These are phyloP conservation scores for Fusarium neocosmosporiellum DNA, from an alignment of 2,329 filamentous ascomycete species.

Conservation along the genomic window DNA sequence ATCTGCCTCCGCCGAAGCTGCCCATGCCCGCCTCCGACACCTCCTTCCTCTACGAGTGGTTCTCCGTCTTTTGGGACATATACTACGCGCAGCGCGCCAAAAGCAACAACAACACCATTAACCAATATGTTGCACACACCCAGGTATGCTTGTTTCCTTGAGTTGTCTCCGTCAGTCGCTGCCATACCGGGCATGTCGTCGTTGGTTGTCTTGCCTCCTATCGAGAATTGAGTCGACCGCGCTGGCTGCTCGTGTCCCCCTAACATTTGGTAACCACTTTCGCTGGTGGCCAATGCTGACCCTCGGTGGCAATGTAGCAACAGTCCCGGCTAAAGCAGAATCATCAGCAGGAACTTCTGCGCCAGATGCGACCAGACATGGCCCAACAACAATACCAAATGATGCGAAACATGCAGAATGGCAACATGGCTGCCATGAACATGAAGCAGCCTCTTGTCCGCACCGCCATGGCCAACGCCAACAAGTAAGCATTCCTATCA, in stretches of 20 bases:
- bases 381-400: conserved; percentile 68
- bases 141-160: conserved; percentile 63
- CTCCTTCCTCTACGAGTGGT: conserved; percentile 97
- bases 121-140: conserved; percentile 83
- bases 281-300: conserved; percentile 36
- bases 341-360: conserved; percentile 80
- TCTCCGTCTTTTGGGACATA: conserved; percentile 97
- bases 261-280: conserved; percentile 38
- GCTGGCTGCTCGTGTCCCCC: conserved; percentile 21
- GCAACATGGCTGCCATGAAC: conserved; percentile 64
- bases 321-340: conserved; percentile 80
- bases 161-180: conserved; percentile 11
- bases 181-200: conserved; percentile 20
- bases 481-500: conserved; percentile 65
- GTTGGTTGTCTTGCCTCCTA: conserved; percentile 3
- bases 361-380: conserved; percentile 74
- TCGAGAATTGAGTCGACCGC: not conserved
- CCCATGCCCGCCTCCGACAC: conserved; percentile 73
- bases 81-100: conserved; percentile 84
- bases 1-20: conserved; percentile 80
- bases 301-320: conserved; percentile 56
- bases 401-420: conserved; percentile 75
- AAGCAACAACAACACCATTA: conserved; percentile 71
- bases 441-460: conserved; percentile 74
- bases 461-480: conserved; percentile 82